Conservation (phyloP, 768 basidiomycete species). For the Suillus alpinus region DNA sequence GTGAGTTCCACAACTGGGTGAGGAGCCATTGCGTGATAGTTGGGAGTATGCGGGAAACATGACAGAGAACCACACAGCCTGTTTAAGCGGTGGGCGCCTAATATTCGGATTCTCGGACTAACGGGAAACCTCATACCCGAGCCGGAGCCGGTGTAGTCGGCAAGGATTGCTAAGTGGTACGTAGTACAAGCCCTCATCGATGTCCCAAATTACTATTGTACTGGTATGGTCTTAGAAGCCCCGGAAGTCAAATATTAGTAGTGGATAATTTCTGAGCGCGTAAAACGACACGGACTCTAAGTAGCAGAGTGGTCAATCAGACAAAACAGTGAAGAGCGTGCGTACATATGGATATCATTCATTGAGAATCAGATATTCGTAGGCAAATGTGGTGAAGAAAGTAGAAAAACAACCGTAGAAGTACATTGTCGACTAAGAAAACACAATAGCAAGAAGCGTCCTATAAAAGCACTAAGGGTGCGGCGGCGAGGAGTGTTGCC, state of each 20-base stretch:
- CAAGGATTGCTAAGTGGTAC: not conserved
- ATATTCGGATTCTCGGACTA: slow-evolving; percentile 7
- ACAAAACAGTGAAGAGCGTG: not conserved
- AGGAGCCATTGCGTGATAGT: slow-evolving; percentile 40
- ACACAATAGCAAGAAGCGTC: not conserved
- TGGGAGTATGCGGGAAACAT: not conserved
- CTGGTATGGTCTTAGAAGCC: not conserved
- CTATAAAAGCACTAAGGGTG: slow-evolving; percentile 15
- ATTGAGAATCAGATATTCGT: not conserved
- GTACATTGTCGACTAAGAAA: slow-evolving; percentile 10
- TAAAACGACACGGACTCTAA: slow-evolving; percentile 17
- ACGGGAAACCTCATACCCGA: not conserved
- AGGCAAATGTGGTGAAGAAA: not conserved
- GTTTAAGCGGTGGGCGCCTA: not conserved
- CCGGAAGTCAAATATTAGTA: slow-evolving; percentile 20
- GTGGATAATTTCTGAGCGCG: slow-evolving; percentile 19
- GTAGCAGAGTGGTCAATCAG: slow-evolving; percentile 15
- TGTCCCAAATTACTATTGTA: not conserved
- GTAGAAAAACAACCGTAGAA: slow-evolving; percentile 12
- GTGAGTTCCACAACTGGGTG: slow-evolving; percentile 79
- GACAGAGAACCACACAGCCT: not conserved
- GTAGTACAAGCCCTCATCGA: not conserved
- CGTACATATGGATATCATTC: slow-evolving; percentile 31
- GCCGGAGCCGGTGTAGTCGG: slow-evolving; percentile 7
- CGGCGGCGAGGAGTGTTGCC: slow-evolving; percentile 25